Percentiles rank a stretch among this genome's conserved stretches.
Conservation (phyloP, 257 asterid species). For the Orobanche coerulescens region DNA sequence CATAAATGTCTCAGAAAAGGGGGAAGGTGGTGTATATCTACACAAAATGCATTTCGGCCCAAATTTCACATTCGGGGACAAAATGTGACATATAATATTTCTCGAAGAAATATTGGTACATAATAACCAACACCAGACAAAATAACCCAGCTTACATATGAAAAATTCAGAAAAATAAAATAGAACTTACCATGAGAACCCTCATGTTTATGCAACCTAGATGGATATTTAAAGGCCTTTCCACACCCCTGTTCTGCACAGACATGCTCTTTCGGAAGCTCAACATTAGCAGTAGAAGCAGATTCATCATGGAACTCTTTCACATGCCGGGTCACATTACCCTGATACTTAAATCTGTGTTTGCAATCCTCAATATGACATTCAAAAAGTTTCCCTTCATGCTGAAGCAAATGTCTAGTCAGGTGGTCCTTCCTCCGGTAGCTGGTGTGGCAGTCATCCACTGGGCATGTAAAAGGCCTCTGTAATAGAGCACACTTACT, state of each 20-base stretch:
- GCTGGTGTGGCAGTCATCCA: constrained; percentile 71
- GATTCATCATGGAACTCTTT: constrained; percentile 55
- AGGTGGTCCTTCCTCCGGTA: constrained; percentile 85
- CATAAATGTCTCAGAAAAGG: not conserved
- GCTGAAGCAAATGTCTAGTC: constrained; percentile 69
- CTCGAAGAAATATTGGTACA: not conserved
- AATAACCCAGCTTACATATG: not conserved
- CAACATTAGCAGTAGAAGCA: constrained; percentile 24
- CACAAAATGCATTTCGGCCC: not conserved
- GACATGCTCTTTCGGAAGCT: constrained; percentile 36
- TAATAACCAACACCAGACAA: not conserved
- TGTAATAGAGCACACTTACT: constrained; percentile 24
- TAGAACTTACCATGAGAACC: constrained; percentile 61
- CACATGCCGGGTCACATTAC: constrained; percentile 59
- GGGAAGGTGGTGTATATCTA: not conserved
- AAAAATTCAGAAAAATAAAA: not conserved
- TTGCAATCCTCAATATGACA: constrained; percentile 57
- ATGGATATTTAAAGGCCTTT: constrained; percentile 57
- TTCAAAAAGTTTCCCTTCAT: constrained; percentile 65
- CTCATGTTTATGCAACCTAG: constrained; percentile 63
- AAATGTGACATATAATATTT: not conserved
- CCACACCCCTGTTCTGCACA: constrained; percentile 80
- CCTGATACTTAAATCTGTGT: constrained; percentile 40
- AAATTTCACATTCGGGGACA: not conserved
- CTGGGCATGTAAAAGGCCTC: constrained; percentile 73